Evolutionary conservation across 129 eudicot species (phyloP).

Genomic region (Escallonia herrerae): DNA sequence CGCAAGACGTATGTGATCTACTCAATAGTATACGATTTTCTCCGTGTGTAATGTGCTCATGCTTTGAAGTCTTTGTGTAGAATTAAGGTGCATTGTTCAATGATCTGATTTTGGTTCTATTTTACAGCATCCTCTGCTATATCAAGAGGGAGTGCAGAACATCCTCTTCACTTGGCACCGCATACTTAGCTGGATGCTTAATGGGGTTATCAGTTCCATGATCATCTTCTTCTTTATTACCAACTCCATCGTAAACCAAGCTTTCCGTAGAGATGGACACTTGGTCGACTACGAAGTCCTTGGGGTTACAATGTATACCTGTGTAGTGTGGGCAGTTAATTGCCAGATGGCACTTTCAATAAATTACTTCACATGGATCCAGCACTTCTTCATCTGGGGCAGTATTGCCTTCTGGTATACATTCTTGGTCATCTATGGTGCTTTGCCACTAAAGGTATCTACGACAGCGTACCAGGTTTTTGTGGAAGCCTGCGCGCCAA

Average conservation of each 20-base stretch:
- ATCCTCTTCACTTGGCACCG: constrained; percentile 91
- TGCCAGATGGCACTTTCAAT: constrained; percentile 94
- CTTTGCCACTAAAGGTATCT: constrained; percentile 42
- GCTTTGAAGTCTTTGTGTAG: too few relatives aligned
- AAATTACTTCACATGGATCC: constrained; percentile 97
- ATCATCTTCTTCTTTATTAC: constrained; percentile 77
- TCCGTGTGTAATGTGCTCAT: too few relatives aligned
- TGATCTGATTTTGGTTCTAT: not conserved
- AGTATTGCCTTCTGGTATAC: constrained; percentile 72
- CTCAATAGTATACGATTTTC: too few relatives aligned
- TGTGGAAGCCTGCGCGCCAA: constrained; percentile 83
- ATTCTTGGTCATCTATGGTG: constrained; percentile 65
- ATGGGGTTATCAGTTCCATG: constrained; percentile 71
- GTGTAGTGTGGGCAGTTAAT: constrained; percentile 92
- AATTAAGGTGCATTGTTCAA: too few relatives aligned
- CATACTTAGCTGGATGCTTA: constrained; percentile 90
- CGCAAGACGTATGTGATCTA: too few relatives aligned
- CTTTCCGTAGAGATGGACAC: constrained; percentile 77
- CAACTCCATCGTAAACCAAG: constrained; percentile 42
- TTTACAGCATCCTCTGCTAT: constrained; percentile 65
- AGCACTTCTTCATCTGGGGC: constrained; percentile 95
- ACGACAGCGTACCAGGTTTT: constrained; percentile 74
- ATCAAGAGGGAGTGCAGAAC: constrained; percentile 78
- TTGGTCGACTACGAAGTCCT: constrained; percentile 62
- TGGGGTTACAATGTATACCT: constrained; percentile 74